These are phyloP conservation scores for Colletotrichum melonis DNA, from an alignment of 2,329 filamentous ascomycete genomes.

Conservation along the genomic window DNA sequence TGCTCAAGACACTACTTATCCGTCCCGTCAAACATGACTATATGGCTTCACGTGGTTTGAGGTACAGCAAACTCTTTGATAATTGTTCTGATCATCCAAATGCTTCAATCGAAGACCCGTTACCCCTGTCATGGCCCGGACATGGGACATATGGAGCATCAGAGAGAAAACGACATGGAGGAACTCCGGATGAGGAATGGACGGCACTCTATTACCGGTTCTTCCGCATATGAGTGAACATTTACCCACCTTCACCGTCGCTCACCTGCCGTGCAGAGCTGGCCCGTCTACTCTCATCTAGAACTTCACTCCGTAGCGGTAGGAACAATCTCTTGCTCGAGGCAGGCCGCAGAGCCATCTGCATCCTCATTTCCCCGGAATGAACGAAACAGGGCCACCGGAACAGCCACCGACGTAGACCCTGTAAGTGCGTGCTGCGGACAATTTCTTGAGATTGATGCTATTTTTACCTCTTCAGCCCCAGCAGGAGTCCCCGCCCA, in stretches of 20 bases:
- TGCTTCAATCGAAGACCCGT: neutral
- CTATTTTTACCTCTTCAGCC: conserved; percentile 28
- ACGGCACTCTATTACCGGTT: neutral
- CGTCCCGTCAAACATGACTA: neutral
- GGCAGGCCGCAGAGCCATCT: neutral
- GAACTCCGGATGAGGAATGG: neutral
- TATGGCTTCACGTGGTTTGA: neutral
- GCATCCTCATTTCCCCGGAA: neutral
- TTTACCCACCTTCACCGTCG: neutral
- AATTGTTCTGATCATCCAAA: neutral
- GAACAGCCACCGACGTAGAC: conserved; percentile 22
- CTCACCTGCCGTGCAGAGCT: neutral
- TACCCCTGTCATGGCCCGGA: neutral
- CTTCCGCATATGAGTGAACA: neutral
- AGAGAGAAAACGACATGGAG: neutral
- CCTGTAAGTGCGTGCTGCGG: neutral
- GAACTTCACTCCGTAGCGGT: neutral
- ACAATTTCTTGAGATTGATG: neutral
- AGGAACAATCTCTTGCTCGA: neutral
- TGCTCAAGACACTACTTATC: too few relatives aligned
- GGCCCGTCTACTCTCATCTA: neutral
- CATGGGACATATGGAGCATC: neutral
- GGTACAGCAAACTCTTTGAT: neutral
- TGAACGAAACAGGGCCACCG: neutral
- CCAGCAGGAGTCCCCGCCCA: neutral